These are phyloP conservation scores for Rhodocollybia butyracea DNA, from an alignment of 768 basidiomycete species.

Conservation along the genomic window DNA sequence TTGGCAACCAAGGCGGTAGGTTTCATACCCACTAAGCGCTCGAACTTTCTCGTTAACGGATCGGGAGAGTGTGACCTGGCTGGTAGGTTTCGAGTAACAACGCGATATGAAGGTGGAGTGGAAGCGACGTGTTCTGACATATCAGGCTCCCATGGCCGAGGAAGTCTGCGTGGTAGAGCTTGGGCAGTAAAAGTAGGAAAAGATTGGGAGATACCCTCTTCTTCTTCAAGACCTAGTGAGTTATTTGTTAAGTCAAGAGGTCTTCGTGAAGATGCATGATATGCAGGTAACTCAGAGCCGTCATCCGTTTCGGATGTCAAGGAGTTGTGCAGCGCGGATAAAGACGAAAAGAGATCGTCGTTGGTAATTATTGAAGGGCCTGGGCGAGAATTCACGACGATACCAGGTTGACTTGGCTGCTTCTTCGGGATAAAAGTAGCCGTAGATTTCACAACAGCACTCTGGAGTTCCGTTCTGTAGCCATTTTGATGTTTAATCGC, in stretches of 20 bases:
- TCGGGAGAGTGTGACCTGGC: not conserved
- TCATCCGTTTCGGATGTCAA: not conserved
- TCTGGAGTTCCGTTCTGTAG: slow-evolving; percentile 16
- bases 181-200: slow-evolving; percentile 8
- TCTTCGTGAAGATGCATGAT: slow-evolving; percentile 11
- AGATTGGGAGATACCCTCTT: slow-evolving; percentile 8
- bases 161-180: not conserved
- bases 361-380: slow-evolving; percentile 25
- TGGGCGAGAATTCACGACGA: not conserved
- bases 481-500: slow-evolving; percentile 58
- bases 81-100: slow-evolving; percentile 29
- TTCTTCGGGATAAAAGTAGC: not conserved
- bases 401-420: not conserved
- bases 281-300: not conserved
- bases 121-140: slow-evolving; percentile 33
- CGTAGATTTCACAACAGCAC: not conserved
- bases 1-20: slow-evolving; percentile 9
- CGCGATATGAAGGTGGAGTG: slow-evolving; percentile 48
- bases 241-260: slow-evolving; percentile 25
- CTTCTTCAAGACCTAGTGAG: slow-evolving; percentile 15
- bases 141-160: slow-evolving; percentile 30
- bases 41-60: not conserved
- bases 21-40: not conserved
- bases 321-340: not conserved
- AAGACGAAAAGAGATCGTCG: slow-evolving; percentile 4